These are phyloP conservation scores for Globisporangium sylvaticum DNA, from an alignment of 352 stramenopile species.

Conservation along the genomic window DNA sequence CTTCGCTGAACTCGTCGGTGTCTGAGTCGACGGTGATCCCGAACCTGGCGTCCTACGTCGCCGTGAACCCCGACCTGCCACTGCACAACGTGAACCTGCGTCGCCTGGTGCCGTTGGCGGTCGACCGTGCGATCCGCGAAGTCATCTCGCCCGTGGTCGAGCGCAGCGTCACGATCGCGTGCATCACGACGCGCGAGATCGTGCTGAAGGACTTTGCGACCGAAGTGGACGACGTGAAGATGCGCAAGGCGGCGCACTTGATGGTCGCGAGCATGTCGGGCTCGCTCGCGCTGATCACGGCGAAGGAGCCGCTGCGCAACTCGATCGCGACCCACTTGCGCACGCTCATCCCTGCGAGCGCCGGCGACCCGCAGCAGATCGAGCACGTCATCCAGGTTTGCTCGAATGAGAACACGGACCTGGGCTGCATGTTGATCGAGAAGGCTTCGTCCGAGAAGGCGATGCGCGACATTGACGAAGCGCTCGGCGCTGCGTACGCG, in stretches of 20 bases:
- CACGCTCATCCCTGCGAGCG: slow-evolving; percentile 84
- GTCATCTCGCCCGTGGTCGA: slow-evolving; percentile 99
- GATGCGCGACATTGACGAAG: slow-evolving; percentile 97
- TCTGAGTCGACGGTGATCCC: slow-evolving; percentile 96
- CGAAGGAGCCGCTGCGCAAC: slow-evolving; percentile 95
- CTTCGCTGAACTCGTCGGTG: slow-evolving; percentile 30
- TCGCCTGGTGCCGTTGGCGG: slow-evolving; percentile 94
- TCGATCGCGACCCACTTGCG: slow-evolving; percentile 97
- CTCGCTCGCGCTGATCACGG: slow-evolving; percentile 97
- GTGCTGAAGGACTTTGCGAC: slow-evolving; percentile 99
- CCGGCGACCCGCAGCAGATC: slow-evolving; percentile 89
- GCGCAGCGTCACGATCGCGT: slow-evolving; percentile 98
- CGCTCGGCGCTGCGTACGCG: slow-evolving; percentile 83
- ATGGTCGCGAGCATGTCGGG: slow-evolving; percentile 99
- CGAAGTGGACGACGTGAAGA: slow-evolving; percentile 92
- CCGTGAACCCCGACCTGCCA: slow-evolving; percentile 94
- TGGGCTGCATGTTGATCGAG: slow-evolving; percentile 99
- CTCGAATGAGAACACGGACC: slow-evolving; percentile 97
- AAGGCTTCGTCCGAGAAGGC: slow-evolving; percentile 99
- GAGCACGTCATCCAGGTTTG: slow-evolving; percentile 97
- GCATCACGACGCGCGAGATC: slow-evolving; percentile 97
- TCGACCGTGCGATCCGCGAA: slow-evolving; percentile 98
- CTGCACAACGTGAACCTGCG: slow-evolving; percentile 93
- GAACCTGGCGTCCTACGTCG: slow-evolving; percentile 97
- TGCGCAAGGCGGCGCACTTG: slow-evolving; percentile 96